Percentiles rank a stretch among this genome's conserved stretches.
Conservation (phyloP, 1,139 yeast genomes). For the Wickerhamomyces sp. region DNA sequence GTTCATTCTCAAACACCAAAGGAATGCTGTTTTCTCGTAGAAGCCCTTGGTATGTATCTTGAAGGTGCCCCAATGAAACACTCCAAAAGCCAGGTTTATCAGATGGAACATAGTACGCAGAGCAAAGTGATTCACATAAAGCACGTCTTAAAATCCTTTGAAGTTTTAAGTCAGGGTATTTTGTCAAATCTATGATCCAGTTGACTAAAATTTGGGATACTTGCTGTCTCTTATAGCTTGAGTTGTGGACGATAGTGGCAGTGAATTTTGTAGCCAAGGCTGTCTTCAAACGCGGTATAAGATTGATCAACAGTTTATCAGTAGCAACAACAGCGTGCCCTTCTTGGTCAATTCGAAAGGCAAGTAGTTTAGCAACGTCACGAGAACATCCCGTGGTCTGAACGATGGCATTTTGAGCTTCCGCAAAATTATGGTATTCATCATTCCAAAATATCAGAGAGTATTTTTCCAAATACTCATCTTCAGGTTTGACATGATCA, state of each 20-base stretch:
- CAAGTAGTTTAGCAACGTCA: constrained; percentile 6
- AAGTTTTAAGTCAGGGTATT: constrained; percentile 29
- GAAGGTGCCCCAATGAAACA: constrained; percentile 17
- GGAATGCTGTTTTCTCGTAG: constrained; percentile 38
- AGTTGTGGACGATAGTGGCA: constrained; percentile 45
- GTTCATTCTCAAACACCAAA: constrained; percentile 16
- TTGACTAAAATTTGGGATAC: constrained; percentile 37
- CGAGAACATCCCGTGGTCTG: constrained; percentile 32
- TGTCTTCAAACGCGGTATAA: constrained; percentile 28
- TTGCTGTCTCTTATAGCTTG: constrained; percentile 45
- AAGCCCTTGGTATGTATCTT: constrained; percentile 24
- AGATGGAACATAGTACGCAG: constrained; percentile 4
- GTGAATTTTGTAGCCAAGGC: constrained; percentile 48
- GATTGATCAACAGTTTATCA: constrained; percentile 13
- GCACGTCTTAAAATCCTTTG: constrained; percentile 30
- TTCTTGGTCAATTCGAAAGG: constrained; percentile 29
- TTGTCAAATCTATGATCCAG: constrained; percentile 46
- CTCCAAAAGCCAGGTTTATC: constrained; percentile 23
- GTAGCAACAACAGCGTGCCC: constrained; percentile 32
- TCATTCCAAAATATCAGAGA: constrained; percentile 64
- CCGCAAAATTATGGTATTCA: constrained; percentile 56
- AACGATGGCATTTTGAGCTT: constrained; percentile 23
- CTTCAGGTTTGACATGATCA: constrained; percentile 11
- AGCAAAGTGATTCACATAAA: constrained; percentile 23
- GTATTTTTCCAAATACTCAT: constrained; percentile 26